phyloP scores from a whole-genome alignment of 2,329 filamentous ascomycete species.

The Nigrograna mackinnonii region DNA sequence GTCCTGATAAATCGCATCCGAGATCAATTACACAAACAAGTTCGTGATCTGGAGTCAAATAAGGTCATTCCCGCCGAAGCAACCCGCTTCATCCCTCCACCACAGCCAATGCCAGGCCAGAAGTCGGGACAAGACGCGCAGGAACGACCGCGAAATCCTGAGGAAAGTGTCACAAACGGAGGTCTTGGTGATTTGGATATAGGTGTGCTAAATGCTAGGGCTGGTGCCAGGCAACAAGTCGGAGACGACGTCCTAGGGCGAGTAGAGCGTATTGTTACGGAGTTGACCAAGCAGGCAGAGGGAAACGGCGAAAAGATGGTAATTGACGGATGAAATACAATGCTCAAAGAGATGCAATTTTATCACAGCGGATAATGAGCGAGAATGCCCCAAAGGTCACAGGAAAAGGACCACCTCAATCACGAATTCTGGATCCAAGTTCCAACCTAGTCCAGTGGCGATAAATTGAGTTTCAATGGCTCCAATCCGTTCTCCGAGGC shows the following conservation, averaged over 20 bases:
- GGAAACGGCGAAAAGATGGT: neutral
- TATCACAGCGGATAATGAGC: too few species aligned
- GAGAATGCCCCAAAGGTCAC: too few species aligned
- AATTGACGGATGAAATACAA: constrained; percentile 6
- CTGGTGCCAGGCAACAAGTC: constrained; percentile 79
- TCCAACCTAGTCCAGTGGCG: too few species aligned
- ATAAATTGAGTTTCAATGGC: too few species aligned
- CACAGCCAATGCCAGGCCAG: neutral
- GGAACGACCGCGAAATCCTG: constrained; percentile 17
- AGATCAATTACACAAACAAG: constrained; percentile 28
- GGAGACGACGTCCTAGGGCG: constrained; percentile 78
- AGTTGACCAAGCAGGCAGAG: constrained; percentile 18
- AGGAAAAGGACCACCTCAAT: too few species aligned
- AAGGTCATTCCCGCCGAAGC: constrained; percentile 35
- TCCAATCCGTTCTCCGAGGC: too few species aligned
- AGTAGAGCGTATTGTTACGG: constrained; percentile 59
- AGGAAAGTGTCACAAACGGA: constrained; percentile 44
- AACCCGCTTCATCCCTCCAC: constrained; percentile 17
- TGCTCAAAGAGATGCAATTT: too few species aligned
- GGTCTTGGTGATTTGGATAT: constrained; percentile 70
- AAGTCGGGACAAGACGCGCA: neutral
- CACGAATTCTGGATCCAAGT: too few species aligned
- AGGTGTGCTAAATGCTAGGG: constrained; percentile 86
- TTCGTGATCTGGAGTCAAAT: constrained; percentile 31
- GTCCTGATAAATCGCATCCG: constrained; percentile 62